Evolutionary conservation across 768 basidiomycete species (phyloP).

Genomic region (Punctularia strigosozonata): DNA sequence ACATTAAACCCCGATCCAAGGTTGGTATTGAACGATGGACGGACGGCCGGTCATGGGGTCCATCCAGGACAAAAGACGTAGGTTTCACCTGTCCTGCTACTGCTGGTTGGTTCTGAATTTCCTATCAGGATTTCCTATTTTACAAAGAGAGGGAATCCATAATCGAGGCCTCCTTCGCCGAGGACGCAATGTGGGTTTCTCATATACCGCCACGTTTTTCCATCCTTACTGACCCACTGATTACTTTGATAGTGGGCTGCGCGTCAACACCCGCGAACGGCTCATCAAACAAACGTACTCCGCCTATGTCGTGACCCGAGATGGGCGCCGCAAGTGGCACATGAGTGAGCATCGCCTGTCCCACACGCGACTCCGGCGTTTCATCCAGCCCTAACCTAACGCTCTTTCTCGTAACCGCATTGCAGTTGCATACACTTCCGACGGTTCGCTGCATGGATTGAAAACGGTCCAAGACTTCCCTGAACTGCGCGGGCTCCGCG

Average conservation of each 20-base stretch:
- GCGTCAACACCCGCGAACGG: slow-evolving; percentile 25
- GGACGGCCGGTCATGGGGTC: slow-evolving; percentile 61
- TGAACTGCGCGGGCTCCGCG: slow-evolving; percentile 15
- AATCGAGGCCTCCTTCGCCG: not conserved
- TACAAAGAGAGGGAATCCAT: slow-evolving; percentile 52
- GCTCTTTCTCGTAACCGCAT: not conserved
- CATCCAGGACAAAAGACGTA: no score
- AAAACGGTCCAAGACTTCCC: slow-evolving; percentile 21
- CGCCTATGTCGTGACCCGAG: slow-evolving; percentile 54
- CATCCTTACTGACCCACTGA: not conserved
- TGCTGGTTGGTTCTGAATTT: not conserved
- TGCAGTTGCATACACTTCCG: slow-evolving; percentile 26
- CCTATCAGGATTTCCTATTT: slow-evolving; percentile 57
- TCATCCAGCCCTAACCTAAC: no score
- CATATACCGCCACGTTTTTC: not conserved
- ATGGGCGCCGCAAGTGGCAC: slow-evolving; percentile 73
- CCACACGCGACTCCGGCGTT: no score
- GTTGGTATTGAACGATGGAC: slow-evolving; percentile 77
- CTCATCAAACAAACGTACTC: slow-evolving; percentile 77
- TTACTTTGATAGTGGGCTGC: not conserved
- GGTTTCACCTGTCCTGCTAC: no score
- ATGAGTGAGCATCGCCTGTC: slow-evolving; percentile 45
- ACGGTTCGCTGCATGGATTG: slow-evolving; percentile 18
- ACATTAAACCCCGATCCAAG: slow-evolving; percentile 19
- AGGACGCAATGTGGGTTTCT: not conserved